A percentile compares a stretch with the other conserved stretches of the same genome.
phyloP scores from a whole-genome alignment of 306 rosid genomes.

The Dalbergia cochinchinensis region DNA sequence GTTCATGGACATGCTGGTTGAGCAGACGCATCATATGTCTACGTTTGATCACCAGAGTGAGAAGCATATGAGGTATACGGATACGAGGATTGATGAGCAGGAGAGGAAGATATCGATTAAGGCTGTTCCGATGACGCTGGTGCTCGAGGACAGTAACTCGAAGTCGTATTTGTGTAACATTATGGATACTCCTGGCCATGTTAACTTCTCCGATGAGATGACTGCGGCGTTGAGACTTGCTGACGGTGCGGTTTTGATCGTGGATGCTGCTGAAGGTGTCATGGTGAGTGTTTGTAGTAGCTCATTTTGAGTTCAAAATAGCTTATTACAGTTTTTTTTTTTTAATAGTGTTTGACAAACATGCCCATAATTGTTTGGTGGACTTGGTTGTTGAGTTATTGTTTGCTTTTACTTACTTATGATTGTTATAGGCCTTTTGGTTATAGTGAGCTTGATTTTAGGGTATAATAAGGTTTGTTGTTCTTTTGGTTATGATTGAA shows the following conservation, averaged over 20 bases:
- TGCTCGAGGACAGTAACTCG: constrained; percentile 86
- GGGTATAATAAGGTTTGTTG: neutral
- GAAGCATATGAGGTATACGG: constrained; percentile 86
- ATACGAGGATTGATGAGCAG: constrained; percentile 92
- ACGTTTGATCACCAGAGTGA: constrained; percentile 84
- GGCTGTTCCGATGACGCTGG: constrained; percentile 95
- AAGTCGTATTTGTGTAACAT: constrained; percentile 90
- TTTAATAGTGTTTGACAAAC: no score
- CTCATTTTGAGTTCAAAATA: no score
- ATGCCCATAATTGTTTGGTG: no score
- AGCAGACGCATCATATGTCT: constrained; percentile 96
- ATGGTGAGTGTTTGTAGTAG: constrained; percentile 74
- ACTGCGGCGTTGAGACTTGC: constrained; percentile 96
- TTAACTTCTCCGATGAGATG: constrained; percentile 97
- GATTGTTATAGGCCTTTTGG: neutral
- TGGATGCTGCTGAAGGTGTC: constrained; percentile 98
- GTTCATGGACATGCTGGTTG: constrained; percentile 97
- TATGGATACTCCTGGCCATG: constrained; percentile 97
- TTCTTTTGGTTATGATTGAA: neutral
- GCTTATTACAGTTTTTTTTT: no score
- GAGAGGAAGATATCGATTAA: constrained; percentile 94
- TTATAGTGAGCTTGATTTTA: neutral
- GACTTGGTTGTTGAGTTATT: neutral
- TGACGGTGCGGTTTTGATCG: constrained; percentile 90
- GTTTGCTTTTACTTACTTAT: neutral